Evolutionary conservation across 2,329 filamentous ascomycete genomes (phyloP), one percentile per base, ranked within the genome.

Genomic region (Remersonia thermophila): DNA sequence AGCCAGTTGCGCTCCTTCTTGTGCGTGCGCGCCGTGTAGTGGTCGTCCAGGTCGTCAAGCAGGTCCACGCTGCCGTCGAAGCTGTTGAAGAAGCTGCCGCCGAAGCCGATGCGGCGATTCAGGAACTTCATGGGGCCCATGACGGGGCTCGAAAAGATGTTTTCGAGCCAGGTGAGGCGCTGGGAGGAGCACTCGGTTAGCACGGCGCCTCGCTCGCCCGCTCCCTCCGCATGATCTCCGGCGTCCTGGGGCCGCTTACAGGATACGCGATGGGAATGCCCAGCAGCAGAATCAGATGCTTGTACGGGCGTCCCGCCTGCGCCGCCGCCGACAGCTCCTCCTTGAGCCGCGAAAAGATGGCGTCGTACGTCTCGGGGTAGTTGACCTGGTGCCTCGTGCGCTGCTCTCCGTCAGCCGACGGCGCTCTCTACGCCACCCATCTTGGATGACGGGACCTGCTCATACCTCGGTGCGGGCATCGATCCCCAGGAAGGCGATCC

Each of bases 81-180:
- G 38, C 85, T 73, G 58, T 96, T 96, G 67, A 96, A 94, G 30
- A 95, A 66, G 35, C 77, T 76, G 33, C 86, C 87, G 4, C 81
- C 74, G 30, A 94, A 61, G 38, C 89, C 89, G 47, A 96, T 93
- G 17, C 87, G 76, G 56, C 87, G 83, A 64, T 94, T 91, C 49
- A 95, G 57, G 44, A 96, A 79, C 52, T 86, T 87, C 53, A 95
- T 76, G 0, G 87, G 86, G 0, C 81, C 86, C 52, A 95, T 87
- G 16, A 95, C 48, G 1, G 89, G 87, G 42, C 84, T 93, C 12
- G 73, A 72, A 48, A 96, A 73, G 39, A 95, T 82, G 52, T 94
- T 95, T 56, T 96, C 89, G 4, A 95, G 69, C 89, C 89, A 95
- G n/a, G 87, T 91, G 36, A 95, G 68, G 48, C 89, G 84, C 69